A percentile compares a stretch with the other conserved stretches of the same genome.
Conservation (phyloP, 2,329 filamentous ascomycete genomes). For the Fusarium sororula region DNA sequence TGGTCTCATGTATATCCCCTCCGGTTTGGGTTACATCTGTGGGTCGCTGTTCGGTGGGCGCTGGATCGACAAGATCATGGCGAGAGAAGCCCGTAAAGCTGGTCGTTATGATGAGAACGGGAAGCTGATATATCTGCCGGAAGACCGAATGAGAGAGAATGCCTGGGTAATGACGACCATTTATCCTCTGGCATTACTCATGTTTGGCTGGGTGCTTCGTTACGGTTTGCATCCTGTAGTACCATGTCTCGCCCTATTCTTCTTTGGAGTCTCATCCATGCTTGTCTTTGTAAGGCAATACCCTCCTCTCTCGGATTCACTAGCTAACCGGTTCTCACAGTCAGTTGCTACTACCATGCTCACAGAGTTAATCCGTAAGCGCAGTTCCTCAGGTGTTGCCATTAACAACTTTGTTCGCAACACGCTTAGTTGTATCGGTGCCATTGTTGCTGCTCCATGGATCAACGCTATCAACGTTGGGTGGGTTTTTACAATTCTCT, state of each 20-base stretch:
- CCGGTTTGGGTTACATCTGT: slow-evolving; percentile 76
- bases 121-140: slow-evolving; percentile 73
- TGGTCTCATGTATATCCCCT: slow-evolving; percentile 80
- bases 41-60: slow-evolving; percentile 75
- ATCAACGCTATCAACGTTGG: slow-evolving; percentile 77
- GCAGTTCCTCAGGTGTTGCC: slow-evolving; percentile 77
- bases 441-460: slow-evolving; percentile 74
- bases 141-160: slow-evolving; percentile 86
- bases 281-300: slow-evolving; percentile 70
- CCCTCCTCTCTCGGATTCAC: neutral
- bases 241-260: slow-evolving; percentile 71
- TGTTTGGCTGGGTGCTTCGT: slow-evolving; percentile 79
- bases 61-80: slow-evolving; percentile 87
- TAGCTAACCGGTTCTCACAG: slow-evolving; percentile 38
- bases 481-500: slow-evolving; percentile 74
- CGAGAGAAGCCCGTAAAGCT: slow-evolving; percentile 75
- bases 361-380: slow-evolving; percentile 81
- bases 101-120: slow-evolving; percentile 74
- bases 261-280: slow-evolving; percentile 83
- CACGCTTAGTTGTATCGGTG: slow-evolving; percentile 77
- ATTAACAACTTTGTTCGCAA: slow-evolving; percentile 85
- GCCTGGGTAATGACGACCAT: slow-evolving; percentile 77
- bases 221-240: slow-evolving; percentile 73
- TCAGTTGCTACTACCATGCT: slow-evolving; percentile 80
- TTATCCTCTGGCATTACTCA: slow-evolving; percentile 75